Evolutionary conservation across 2,329 filamentous ascomycete genomes (phyloP).

Genomic region (Coniochaeta ligniaria): DNA sequence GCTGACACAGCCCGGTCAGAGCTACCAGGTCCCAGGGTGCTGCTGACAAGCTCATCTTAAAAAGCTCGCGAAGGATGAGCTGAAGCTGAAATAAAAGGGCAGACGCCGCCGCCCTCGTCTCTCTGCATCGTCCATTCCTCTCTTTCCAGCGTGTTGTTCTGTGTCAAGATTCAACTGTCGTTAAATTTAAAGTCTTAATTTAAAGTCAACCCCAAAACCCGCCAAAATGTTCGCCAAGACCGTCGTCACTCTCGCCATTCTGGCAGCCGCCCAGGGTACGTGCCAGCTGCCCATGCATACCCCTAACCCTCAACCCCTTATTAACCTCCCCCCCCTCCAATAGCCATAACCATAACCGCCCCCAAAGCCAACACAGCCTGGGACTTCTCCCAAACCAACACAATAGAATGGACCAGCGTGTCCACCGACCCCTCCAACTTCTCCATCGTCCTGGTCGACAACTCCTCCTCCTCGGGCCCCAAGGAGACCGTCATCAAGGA

Average conservation of each 20-base stretch:
- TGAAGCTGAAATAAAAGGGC: slow-evolving; percentile 1
- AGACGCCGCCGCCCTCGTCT: background rate
- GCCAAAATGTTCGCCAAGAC: background rate
- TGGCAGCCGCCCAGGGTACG: background rate
- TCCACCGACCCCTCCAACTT: slow-evolving; percentile 29
- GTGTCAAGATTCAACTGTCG: background rate
- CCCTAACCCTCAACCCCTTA: background rate
- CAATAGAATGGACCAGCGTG: slow-evolving; percentile 29
- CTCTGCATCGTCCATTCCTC: background rate
- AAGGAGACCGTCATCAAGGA: slow-evolving; percentile 20
- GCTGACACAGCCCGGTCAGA: background rate
- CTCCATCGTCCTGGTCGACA: slow-evolving; percentile 32
- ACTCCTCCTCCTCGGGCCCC: slow-evolving; percentile 24
- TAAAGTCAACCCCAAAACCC: background rate
- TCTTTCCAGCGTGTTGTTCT: background rate
- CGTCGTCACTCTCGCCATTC: background rate
- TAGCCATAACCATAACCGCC: slow-evolving; percentile 25
- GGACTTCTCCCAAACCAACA: slow-evolving; percentile 26
- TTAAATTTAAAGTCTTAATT: background rate
- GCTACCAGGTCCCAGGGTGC: background rate
- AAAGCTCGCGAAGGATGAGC: background rate
- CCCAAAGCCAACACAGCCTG: slow-evolving; percentile 22
- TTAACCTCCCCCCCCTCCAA: slow-evolving; percentile 9
- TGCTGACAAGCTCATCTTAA: slow-evolving; percentile 1
- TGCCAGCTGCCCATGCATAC: background rate